Evolutionary conservation across 2,329 filamentous ascomycete species (phyloP), one percentile per base, ranked within the genome.

Genomic region (Aspergillus tubingensis): DNA sequence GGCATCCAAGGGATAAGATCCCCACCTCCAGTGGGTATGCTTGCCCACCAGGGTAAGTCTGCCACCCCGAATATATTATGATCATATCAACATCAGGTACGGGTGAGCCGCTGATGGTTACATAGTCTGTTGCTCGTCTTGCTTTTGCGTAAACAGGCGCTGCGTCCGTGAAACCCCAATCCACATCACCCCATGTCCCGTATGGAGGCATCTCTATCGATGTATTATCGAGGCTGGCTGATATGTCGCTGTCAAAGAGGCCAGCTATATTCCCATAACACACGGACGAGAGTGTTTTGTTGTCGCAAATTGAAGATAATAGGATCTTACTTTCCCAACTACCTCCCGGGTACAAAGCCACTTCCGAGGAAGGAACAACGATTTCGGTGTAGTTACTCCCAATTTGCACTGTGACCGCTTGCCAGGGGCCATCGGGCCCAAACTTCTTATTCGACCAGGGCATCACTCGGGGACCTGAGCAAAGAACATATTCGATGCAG

Each of bases 1-100:
- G 44, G 25, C 44, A 30, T 17, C 53, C 53, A 4, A 48, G 53
- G 1, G 53, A 56, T 17, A 56, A n/a, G 6, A 27, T 23, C 5
- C 39, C 53, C 6, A 56, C 53, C 41, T 56, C 53, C n/a, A 56
- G 25, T 8, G 53, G 53, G 23, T 56, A 56, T 2, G n/a, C 27
- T 19, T 27, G 17, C 17, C 53, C 53, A 13, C 39, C 53, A 5
- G 39, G 53, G 2, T 56, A 56, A n/a, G 41, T 47, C 27, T 56
- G 39, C 21, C 19, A 27, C 2, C 39, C 53, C 41, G 19, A 10
- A 4, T 15, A 47, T 43, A 56, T 44, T 10, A 25, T 32, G 23
- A 19, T 56, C 53, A 48, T 13, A 41, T n/a, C 44, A 15, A 56
- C 53, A 17, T 47, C 44, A 6, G 39, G 39, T 11, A 56, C 41